Evolutionary conservation across 352 stramenopile genomes (phyloP), one percentile per base, ranked within the genome.

Genomic region (Phytopythium montanum): DNA sequence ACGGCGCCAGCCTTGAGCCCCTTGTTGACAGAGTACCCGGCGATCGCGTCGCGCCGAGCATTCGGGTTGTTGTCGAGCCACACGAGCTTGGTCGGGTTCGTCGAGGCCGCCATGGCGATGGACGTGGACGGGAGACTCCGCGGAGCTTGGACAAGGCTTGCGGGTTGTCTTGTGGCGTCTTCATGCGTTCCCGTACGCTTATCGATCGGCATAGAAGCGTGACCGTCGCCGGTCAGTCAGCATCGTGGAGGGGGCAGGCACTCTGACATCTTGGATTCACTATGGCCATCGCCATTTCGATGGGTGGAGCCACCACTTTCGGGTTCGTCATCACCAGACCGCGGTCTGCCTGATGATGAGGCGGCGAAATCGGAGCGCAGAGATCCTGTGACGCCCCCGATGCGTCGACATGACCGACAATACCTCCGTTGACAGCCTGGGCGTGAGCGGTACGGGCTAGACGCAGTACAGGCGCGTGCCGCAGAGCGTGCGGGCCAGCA

Each of bases 391-490:
- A 44, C 7, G 38, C 38, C 6, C 5, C 16, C 46, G 3, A 16
- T 36, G 6, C 25, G 25, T 9, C 25, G 21, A 34, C 9, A 34
- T 18, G n/a, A 21, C 18, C 13, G 5, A n/a, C 3, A 2, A 23
- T 10, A 21, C 38, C 14, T 21, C 9, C 38, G 38, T 44, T 10
- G 38, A 44, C 16, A 18, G 18, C 3, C 38, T 44, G 36, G 36
- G 36, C 36, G 36, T n/a, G 36, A 8, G 13, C 19, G 7, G 19
- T 14, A n/a, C 19, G n/a, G 18, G 3, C n/a, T 33, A 90, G 16
- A 90, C 57, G n/a, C 75, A 89, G 41, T 87, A 93, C 18, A 81
- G 70, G 18, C 77, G 71, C 19, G 82, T 92, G 26, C 85, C 85
- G 7, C 80, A 88, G 5, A 94, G 60, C 29, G 87, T 76, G 18